phyloP scores from a whole-genome alignment of 208 protist genomes.

The Acanthamoeba culbertsoni region DNA sequence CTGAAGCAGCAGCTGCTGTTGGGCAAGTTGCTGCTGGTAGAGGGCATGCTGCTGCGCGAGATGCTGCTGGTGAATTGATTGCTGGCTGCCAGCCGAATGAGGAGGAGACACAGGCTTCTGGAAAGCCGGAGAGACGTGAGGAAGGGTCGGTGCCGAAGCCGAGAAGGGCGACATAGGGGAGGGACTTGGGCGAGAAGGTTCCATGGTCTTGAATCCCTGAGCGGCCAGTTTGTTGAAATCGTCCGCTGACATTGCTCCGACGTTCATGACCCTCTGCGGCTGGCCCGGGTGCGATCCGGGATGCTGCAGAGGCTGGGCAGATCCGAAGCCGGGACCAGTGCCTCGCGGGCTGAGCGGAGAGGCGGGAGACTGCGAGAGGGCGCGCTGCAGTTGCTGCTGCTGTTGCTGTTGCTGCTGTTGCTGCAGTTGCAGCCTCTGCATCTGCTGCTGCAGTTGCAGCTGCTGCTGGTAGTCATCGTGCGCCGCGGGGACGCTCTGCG shows the following conservation, averaged over 20 bases:
- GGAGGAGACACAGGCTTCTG: background rate
- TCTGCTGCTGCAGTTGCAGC: background rate
- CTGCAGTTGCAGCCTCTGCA: background rate
- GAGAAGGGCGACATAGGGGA: background rate
- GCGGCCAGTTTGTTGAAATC: background rate
- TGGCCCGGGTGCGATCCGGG: background rate
- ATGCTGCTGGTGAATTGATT: background rate
- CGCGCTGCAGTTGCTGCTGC: slow-evolving; percentile 18
- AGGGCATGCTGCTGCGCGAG: background rate
- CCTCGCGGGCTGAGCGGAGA: background rate
- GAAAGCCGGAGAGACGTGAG: too few species aligned
- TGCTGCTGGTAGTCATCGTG: slow-evolving; percentile 22
- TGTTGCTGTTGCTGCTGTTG: background rate
- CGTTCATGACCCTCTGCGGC: background rate
- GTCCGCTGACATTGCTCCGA: background rate
- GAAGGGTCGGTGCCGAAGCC: background rate
- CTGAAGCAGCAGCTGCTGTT: background rate
- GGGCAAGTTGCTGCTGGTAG: slow-evolving; percentile 1
- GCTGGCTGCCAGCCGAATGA: background rate
- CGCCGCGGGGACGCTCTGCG: background rate
- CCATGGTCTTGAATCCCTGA: background rate
- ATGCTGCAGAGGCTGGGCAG: background rate
- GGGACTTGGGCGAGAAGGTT: background rate
- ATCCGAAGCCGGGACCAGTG: background rate
- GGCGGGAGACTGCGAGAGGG: background rate